phyloP scores from a whole-genome alignment of 345 rosid species.

The Ceriops decandra region DNA sequence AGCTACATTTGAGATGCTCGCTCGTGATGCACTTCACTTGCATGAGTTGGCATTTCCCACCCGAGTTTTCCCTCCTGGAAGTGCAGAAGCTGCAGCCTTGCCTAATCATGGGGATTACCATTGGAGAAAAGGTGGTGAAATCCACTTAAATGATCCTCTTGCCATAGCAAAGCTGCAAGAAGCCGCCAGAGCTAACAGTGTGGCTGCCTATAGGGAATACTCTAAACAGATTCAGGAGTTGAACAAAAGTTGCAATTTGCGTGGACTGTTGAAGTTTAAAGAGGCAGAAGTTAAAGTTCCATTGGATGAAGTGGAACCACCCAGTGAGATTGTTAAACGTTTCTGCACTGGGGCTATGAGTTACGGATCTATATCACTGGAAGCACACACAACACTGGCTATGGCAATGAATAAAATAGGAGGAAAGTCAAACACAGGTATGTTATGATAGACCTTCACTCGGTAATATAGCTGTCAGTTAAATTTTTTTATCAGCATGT shows the following conservation, averaged over 20 bases:
- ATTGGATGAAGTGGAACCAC: constrained; percentile 85
- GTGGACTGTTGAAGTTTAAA: constrained; percentile 88
- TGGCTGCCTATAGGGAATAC: constrained; percentile 92
- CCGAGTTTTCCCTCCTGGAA: constrained; percentile 70
- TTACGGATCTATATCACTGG: constrained; percentile 95
- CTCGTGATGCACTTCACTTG: constrained; percentile 71
- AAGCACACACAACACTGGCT: constrained; percentile 88
- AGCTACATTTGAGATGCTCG: constrained; percentile 98
- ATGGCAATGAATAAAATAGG: constrained; percentile 93
- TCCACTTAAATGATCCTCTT: constrained; percentile 97
- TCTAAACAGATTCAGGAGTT: constrained; percentile 84
- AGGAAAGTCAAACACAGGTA: constrained; percentile 98
- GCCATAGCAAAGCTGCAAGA: constrained; percentile 96
- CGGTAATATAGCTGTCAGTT: no score
- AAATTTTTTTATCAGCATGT: no score
- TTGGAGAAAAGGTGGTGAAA: constrained; percentile 96
- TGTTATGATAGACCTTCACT: background rate
- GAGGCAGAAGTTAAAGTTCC: constrained; percentile 58
- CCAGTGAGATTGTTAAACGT: constrained; percentile 96
- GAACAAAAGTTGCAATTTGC: constrained; percentile 87
- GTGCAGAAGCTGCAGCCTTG: constrained; percentile 92
- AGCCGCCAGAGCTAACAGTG: constrained; percentile 86
- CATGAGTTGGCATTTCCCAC: constrained; percentile 91
- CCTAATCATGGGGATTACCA: constrained; percentile 97
- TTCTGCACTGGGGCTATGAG: constrained; percentile 99